Base-by-base conservation (phyloP, 176 grass and related monocot genomes). In the Avena sativa region DNA sequence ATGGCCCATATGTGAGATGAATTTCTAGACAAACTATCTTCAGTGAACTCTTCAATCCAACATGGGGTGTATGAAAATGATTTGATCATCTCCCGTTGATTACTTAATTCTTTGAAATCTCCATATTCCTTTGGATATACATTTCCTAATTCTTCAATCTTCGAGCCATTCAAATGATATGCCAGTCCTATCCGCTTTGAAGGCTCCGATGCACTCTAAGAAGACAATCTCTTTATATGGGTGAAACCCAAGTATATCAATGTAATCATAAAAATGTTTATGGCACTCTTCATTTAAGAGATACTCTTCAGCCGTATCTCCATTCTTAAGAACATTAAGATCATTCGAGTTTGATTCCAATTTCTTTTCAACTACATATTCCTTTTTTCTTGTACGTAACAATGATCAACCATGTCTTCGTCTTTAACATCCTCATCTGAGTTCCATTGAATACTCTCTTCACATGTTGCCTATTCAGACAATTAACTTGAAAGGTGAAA, bases 1-100 rank as follows among this genome's bases (percentile, higher is more conserved):
- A 19, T 32, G 9, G 26, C 52, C 17, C 25, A 5, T 19, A 20
- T 19, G 16, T 57, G 9, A 36, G 30, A 12, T 78, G 10, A 78
- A 36, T 10, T 57, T 78, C 52, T 19, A 57, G 5, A 20, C 9
- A 38, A 78, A n/a, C 55, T 78, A 16, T 78, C 5, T n/a, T 2
- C 0, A 36, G 26, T 30, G 19, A 78, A 58, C 69, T 72, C 69
- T 78, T 78, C 52, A 36, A 78, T 78, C 75, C 51, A 78, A 32
- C 75, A 58, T 12, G 73, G 73, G 49, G 73, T 76, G 50, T 76
- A 76, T 32, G 51, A 9, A 78, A 58, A 78, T 58, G 4, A 78
- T 36, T 20, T 3, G 2, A 57, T 56, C 9, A 0, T 34, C 13
- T 20, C 19, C 4, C 1, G 52, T 23, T 43, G 16, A 12, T 78